Base-by-base conservation (phyloP, 345 rosid genomes). In the Reutealis trisperma region DNA sequence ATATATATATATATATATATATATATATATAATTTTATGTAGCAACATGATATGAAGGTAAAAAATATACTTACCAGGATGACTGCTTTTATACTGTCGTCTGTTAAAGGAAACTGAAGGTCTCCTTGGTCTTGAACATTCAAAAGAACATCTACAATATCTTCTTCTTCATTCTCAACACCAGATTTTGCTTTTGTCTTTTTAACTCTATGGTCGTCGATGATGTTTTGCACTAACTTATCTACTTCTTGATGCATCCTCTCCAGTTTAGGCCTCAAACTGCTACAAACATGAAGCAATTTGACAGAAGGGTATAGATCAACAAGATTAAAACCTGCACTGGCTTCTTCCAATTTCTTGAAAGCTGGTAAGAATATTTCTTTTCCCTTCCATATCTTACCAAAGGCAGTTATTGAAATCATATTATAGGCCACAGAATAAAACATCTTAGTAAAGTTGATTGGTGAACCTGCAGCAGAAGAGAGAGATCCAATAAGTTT, bases 51-150 rank as follows among this genome's bases (percentile, higher is more conserved):
- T 27, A 27, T 27, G 30, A 0, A 27, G 30, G 1, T 27, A 27
- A 27, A 27, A 27, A 27, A 27, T n/a, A 6, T 27, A 30, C 73
- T 70, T 15, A 71, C 74, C 49, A 55, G 4, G 22, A 70, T 70
- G 18, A 70, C 21, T 52, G 22, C 73, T 70, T 70, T 70, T 11
- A 70, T 52, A 24, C 54, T 70, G 45, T 70, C 73, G 32, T 70
- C 25, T 70, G 62, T 30, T 18, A 70, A 9, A 52, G 62, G 73
- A 45, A 70, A 10, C 32, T 52, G 25, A 54, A 70, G 73, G 25
- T 32, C n/a, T 32, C 11, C 62, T 16, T 54, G 62, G 2, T 52
- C 62, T 18, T 70, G 73, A 44, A 70, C 1, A 30, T 70, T 70
- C 62, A 70, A 19, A 52, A 70, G 73, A 10, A 70, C 62, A 18